A percentile compares a stretch with the other conserved stretches of the same genome.
phyloP scores from a whole-genome alignment of 495 filamentous ascomycete species.

The Extremus antarcticus region DNA sequence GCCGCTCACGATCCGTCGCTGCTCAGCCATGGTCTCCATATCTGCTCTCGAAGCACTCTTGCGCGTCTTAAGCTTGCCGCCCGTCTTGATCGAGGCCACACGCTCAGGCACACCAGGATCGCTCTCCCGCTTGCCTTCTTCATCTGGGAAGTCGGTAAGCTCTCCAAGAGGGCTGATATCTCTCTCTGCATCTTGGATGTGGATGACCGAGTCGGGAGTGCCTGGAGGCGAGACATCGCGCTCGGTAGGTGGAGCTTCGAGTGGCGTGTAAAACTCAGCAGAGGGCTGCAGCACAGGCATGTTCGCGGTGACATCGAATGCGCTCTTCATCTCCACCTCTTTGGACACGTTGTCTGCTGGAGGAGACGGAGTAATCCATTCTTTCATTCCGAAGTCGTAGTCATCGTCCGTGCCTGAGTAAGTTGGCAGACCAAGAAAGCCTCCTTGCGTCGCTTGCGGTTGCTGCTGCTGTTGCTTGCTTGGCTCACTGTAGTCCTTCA shows the following conservation, averaged over 20 bases:
- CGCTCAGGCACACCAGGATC: conserved; percentile 61
- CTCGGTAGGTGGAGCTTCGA: conserved; percentile 49
- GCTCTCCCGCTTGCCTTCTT: conserved; percentile 34
- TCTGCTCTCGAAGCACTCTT: conserved; percentile 81
- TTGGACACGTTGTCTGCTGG: conserved; percentile 16
- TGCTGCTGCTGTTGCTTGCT: neutral
- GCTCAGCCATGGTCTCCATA: conserved; percentile 74
- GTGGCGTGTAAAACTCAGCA: conserved; percentile 39
- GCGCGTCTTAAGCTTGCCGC: conserved; percentile 79
- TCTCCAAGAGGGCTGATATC: conserved; percentile 8
- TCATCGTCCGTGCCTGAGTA: conserved; percentile 36
- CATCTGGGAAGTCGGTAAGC: neutral
- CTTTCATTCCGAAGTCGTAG: conserved; percentile 40
- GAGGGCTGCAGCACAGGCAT: conserved; percentile 3
- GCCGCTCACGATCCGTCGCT: conserved; percentile 72
- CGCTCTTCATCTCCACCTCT: neutral
- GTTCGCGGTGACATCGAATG: neutral
- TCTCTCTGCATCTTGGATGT: conserved; percentile 35
- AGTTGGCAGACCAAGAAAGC: conserved; percentile 31
- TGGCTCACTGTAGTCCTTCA: conserved; percentile 16
- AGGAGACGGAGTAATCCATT: conserved; percentile 38
- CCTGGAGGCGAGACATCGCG: conserved; percentile 50
- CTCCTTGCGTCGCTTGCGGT: conserved; percentile 5
- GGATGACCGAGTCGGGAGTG: conserved; percentile 90
- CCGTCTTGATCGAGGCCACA: conserved; percentile 81